These are phyloP conservation scores for Tuber calosporum DNA, from an alignment of 495 filamentous ascomycete species.

Conservation along the genomic window DNA sequence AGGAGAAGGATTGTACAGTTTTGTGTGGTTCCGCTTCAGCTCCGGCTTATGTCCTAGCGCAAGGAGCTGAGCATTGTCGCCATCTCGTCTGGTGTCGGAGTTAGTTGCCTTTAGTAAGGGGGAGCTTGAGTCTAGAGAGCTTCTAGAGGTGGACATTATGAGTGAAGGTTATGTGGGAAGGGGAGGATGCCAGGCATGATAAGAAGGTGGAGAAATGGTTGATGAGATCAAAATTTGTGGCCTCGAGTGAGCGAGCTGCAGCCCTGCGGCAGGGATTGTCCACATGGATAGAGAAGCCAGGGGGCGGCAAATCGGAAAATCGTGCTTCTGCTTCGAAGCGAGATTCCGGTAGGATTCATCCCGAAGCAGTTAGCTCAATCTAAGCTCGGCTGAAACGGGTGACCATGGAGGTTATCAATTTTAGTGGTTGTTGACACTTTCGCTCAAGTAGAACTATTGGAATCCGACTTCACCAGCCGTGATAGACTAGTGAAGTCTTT, in stretches of 20 bases:
- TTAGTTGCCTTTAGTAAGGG: neutral
- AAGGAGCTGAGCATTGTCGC: slow-evolving; percentile 51
- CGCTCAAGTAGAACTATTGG: neutral
- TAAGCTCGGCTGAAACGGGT: neutral
- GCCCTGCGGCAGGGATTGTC: neutral
- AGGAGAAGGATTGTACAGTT: slow-evolving; percentile 5
- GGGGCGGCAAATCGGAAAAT: neutral
- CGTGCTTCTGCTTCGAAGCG: neutral
- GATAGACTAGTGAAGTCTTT: neutral
- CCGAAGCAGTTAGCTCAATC: neutral
- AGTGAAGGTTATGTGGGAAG: neutral
- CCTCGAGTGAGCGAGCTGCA: neutral
- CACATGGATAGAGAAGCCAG: neutral
- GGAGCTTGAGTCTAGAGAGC: neutral
- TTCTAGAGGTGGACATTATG: neutral
- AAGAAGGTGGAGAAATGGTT: neutral
- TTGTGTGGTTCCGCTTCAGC: slow-evolving; percentile 54
- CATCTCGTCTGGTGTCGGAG: slow-evolving; percentile 1
- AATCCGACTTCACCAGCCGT: neutral
- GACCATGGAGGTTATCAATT: neutral
- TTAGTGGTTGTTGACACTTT: neutral
- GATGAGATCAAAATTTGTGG: neutral
- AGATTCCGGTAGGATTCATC: neutral
- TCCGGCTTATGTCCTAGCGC: slow-evolving; percentile 57
- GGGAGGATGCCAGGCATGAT: neutral